Evolutionary conservation across 2,329 filamentous ascomycete genomes (phyloP).

Genomic region (Coleophoma eucalyptorum): DNA sequence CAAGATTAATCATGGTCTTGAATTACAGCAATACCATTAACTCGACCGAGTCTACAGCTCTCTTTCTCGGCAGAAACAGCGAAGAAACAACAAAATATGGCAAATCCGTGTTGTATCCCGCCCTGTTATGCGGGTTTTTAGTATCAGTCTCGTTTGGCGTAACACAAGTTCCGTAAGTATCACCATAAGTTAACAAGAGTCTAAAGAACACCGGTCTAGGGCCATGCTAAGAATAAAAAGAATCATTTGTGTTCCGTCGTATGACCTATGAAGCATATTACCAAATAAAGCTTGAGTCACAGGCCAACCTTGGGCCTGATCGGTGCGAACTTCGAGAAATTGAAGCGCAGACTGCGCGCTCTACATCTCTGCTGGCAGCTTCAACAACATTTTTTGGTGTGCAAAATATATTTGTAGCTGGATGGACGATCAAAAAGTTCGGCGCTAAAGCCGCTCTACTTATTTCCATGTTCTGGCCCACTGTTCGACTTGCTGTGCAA

Average conservation of each 20-base stretch:
- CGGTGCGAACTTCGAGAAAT: conserved; percentile 59
- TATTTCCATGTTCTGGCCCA: conserved; percentile 61
- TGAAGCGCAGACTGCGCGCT: conserved; percentile 57
- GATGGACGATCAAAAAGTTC: conserved; percentile 62
- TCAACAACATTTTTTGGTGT: conserved; percentile 66
- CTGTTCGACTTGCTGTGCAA: conserved; percentile 59
- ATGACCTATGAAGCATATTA: conserved; percentile 74
- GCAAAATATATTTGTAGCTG: conserved; percentile 63
- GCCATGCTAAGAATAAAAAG: conserved; percentile 4
- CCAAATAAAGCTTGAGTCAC: conserved; percentile 48
- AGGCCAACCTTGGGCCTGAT: conserved; percentile 42
- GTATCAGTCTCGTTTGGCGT: conserved; percentile 48
- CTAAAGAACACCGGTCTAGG: background rate
- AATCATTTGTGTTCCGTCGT: conserved; percentile 60
- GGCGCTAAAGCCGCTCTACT: conserved; percentile 60
- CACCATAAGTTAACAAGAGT: background rate
- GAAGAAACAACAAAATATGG: too few species aligned
- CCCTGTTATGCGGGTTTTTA: conserved; percentile 56
- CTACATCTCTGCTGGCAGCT: conserved; percentile 64
- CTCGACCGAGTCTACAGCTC: too few species aligned
- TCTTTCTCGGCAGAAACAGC: too few species aligned
- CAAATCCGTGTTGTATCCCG: conserved; percentile 31
- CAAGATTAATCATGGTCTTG: too few species aligned
- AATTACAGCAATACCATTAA: too few species aligned
- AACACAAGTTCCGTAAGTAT: conserved; percentile 39